These are phyloP conservation scores for Miscanthus lutarioriparius DNA, from an alignment of 176 grass and related monocot genomes.

Conservation along the genomic window DNA sequence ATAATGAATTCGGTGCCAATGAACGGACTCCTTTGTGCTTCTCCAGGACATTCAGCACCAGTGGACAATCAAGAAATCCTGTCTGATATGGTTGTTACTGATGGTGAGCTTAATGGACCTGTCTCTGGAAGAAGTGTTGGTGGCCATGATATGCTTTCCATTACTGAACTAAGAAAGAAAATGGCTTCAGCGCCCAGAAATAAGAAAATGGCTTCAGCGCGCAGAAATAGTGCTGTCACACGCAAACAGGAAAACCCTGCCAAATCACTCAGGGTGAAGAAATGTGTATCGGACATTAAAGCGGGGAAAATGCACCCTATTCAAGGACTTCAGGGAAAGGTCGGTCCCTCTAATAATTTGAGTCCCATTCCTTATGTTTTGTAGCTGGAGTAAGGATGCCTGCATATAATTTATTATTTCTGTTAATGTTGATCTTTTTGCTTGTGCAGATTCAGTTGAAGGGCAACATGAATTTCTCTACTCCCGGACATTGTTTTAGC, in stretches of 20 bases:
- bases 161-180: slow-evolving; percentile 24
- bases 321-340: slow-evolving; percentile 28
- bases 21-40: slow-evolving; percentile 24
- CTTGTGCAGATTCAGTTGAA: slow-evolving; percentile 31
- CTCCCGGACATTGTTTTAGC: slow-evolving; percentile 42
- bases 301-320: not conserved
- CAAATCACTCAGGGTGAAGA: slow-evolving; percentile 27
- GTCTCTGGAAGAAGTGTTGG: slow-evolving; percentile 18
- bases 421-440: not conserved
- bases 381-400: slow-evolving; percentile 3
- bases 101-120: slow-evolving; percentile 34
- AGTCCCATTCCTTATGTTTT: slow-evolving; percentile 11
- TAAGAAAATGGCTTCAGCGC: too few species aligned
- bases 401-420: slow-evolving; percentile 19
- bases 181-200: too few species aligned
- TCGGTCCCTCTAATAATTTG: slow-evolving; percentile 23
- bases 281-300: slow-evolving; percentile 15
- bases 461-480: not conserved
- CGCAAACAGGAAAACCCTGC: not conserved
- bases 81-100: slow-evolving; percentile 14
- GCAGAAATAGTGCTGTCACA: slow-evolving; percentile 13
- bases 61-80: slow-evolving; percentile 18
- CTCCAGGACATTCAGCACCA: slow-evolving; percentile 11
- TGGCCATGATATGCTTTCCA: not conserved
- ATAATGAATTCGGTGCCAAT: not conserved